Base-by-base conservation (phyloP, 495 filamentous ascomycete genomes). In the Venustampulla echinocandica region DNA sequence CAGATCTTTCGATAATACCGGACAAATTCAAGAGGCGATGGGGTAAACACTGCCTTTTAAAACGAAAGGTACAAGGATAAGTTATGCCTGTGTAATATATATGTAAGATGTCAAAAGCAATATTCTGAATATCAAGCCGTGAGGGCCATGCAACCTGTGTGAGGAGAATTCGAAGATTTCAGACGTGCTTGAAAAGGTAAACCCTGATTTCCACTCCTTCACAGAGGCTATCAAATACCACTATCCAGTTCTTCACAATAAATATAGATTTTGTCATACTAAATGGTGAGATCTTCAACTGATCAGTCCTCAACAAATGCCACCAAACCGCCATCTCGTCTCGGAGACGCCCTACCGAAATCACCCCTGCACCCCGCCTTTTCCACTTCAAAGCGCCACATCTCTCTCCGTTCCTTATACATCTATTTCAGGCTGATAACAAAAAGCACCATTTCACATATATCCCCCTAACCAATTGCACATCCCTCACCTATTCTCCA, bases 1-100 rank as follows among this genome's bases (percentile, higher is more conserved):
- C 92, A 2, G 32, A 93, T 51, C 68, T 72, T 55, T 66, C 74
- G 9, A 55, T 87, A 15, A 69, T 95, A 34, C 89, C 88, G 9
- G 69, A 79, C 45, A 69, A 69, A 44, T 81, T 76, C 42, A 77
- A 68, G 46, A 75, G 89, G 49, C 76, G 76, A 60, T 96, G 86
- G 84, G 88, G 86, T 40, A 64, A 76, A 30, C 87, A 95, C 64
- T 96, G 89, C 60, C 68, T 96, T 40, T 64, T 95, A 47, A 70
- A 70, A 56, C 77, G 76, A 52, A 72, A 62, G 56, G 56, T 34
- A 33, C 65, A 58, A 49, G 30, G 11, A 21, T 34, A 36, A 19
- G 30, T 30, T 11, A 28, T 2, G 14, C 24, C 10, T 7, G 27
- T 21, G 20, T 14, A 4, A 44, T 3, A 25, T 9, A n/a, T 22